Evolutionary conservation across 2,329 filamentous ascomycete genomes (phyloP).

Genomic region (Claviceps fusiformis): DNA sequence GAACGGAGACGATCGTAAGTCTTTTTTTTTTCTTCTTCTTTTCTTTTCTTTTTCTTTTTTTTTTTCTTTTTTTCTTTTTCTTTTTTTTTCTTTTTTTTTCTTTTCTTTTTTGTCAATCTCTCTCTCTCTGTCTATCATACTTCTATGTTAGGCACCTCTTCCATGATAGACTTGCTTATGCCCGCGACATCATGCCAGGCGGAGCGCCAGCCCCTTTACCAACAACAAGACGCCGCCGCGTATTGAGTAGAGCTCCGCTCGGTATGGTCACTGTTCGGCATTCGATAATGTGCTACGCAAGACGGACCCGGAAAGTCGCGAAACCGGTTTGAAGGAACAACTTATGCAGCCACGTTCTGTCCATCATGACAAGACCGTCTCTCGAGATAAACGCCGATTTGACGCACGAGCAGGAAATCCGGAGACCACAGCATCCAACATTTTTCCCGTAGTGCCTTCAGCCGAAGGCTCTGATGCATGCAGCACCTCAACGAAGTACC

Average conservation of each 20-base stretch:
- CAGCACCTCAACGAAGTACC: background rate
- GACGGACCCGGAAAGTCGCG: constrained; percentile 3
- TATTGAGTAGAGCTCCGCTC: constrained; percentile 27
- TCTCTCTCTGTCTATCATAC: background rate
- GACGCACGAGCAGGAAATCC: background rate
- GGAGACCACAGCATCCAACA: background rate
- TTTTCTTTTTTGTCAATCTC: too few relatives aligned
- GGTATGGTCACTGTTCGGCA: constrained; percentile 17
- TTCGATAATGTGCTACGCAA: constrained; percentile 14
- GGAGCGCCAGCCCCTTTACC: constrained; percentile 24
- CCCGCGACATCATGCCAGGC: constrained; percentile 10
- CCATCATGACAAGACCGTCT: background rate
- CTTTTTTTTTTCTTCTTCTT: background rate
- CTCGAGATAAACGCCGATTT: background rate
- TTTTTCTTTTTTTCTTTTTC: background rate
- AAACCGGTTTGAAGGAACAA: background rate
- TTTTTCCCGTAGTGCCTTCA: background rate
- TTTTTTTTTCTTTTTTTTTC: too few relatives aligned
- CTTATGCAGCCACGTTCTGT: background rate
- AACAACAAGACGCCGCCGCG: constrained; percentile 27
- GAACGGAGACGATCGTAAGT: constrained; percentile 71
- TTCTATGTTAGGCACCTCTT: background rate
- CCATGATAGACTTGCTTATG: background rate
- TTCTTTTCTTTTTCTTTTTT: constrained; percentile 10
- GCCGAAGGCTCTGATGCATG: background rate